Evolutionary conservation across 768 basidiomycete species (phyloP).

Genomic region (Tulasnella sp.): DNA sequence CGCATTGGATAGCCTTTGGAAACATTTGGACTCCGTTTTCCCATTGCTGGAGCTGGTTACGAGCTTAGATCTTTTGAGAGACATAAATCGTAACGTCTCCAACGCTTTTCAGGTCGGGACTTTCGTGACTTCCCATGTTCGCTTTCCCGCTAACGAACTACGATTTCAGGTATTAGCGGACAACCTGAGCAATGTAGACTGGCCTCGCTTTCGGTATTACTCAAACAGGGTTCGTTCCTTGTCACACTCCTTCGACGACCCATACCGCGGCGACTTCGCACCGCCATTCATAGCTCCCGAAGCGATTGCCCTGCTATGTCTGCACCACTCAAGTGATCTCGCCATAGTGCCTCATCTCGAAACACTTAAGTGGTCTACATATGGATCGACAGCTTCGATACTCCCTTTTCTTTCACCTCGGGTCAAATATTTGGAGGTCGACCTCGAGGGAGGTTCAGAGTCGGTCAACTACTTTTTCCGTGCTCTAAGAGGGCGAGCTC

Average conservation of each 20-base stretch:
- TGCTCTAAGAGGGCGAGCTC: not conserved
- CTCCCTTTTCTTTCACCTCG: not conserved
- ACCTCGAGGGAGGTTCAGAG: not conserved
- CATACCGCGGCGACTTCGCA: not conserved
- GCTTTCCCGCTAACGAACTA: not conserved
- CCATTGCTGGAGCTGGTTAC: not conserved
- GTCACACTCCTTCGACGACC: not conserved
- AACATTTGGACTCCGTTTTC: not conserved
- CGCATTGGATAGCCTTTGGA: not conserved
- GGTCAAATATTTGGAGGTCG: not conserved
- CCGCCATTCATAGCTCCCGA: not conserved
- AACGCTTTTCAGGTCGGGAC: not conserved
- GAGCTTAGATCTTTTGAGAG: not conserved
- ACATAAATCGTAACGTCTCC: not conserved
- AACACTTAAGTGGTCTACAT: not conserved
- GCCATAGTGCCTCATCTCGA: not conserved
- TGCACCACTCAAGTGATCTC: not conserved
- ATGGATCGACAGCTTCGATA: not conserved
- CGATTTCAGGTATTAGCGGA: not conserved
- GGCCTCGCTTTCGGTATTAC: not conserved
- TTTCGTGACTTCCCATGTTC: not conserved
- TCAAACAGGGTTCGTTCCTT: not conserved
- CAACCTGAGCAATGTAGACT: not conserved
- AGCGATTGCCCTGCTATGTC: not conserved
- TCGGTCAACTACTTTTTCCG: not conserved